These are phyloP conservation scores for Neurospora discreta DNA, from an alignment of 495 filamentous ascomycete species.

Conservation along the genomic window DNA sequence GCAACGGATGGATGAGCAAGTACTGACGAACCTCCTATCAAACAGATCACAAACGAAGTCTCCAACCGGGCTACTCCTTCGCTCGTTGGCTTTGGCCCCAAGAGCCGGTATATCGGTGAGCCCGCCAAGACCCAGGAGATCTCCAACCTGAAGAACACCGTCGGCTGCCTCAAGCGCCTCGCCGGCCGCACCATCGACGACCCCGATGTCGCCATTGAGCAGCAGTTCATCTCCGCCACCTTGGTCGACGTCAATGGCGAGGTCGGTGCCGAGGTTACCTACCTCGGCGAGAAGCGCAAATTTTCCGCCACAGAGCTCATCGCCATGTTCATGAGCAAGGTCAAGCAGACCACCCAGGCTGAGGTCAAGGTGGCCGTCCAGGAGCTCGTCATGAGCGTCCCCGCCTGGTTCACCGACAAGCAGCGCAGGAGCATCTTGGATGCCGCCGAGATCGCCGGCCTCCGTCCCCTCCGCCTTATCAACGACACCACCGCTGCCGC, in stretches of 20 bases:
- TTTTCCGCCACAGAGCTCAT: slow-evolving; percentile 87
- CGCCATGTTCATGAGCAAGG: slow-evolving; percentile 91
- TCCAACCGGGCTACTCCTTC: slow-evolving; percentile 97
- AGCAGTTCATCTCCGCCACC: slow-evolving; percentile 76
- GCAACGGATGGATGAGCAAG: background rate
- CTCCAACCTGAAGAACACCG: slow-evolving; percentile 98
- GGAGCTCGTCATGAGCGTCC: slow-evolving; percentile 88
- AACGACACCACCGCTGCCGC: slow-evolving; percentile 97
- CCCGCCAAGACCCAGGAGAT: slow-evolving; percentile 97
- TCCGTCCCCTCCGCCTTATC: slow-evolving; percentile 87
- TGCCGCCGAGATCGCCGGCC: slow-evolving; percentile 85
- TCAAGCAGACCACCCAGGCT: slow-evolving; percentile 73
- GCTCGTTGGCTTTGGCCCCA: slow-evolving; percentile 88
- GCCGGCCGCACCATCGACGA: slow-evolving; percentile 77
- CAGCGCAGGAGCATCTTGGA: slow-evolving; percentile 86
- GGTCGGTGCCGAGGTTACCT: slow-evolving; percentile 88
- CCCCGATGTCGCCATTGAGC: slow-evolving; percentile 84
- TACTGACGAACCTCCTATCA: background rate
- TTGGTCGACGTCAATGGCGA: slow-evolving; percentile 87
- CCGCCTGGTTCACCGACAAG: slow-evolving; percentile 92
- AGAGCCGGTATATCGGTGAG: slow-evolving; percentile 87
- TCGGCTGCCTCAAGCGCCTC: slow-evolving; percentile 83
- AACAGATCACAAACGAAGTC: slow-evolving; percentile 94
- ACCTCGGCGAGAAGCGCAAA: slow-evolving; percentile 87
- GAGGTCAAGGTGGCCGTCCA: slow-evolving; percentile 91